phyloP scores from a whole-genome alignment of 176 grass and related monocot species.

The Lolium perenne region DNA sequence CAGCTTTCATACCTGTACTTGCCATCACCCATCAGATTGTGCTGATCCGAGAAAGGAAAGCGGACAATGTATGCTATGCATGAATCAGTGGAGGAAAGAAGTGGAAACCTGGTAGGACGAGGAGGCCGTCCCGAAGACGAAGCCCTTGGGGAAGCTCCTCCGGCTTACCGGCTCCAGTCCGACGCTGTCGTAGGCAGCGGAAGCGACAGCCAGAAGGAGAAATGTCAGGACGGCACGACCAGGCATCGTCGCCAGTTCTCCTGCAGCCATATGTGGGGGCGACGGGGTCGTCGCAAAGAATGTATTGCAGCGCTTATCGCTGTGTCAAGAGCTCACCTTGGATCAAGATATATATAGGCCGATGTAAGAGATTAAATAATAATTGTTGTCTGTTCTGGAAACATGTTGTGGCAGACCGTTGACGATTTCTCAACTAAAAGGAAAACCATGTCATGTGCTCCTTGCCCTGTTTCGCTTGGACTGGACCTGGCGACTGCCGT shows the following conservation, averaged over 20 bases:
- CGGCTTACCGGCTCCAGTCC: background rate
- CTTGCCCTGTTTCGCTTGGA: too few species aligned
- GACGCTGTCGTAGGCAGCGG: background rate
- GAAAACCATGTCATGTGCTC: too few species aligned
- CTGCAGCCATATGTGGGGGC: background rate
- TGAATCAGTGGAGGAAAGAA: background rate
- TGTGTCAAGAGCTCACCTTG: background rate
- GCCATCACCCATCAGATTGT: background rate
- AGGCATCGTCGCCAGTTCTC: background rate
- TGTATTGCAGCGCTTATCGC: background rate
- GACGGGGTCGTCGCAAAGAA: background rate
- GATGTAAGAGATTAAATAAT: background rate
- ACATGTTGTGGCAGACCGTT: too few species aligned
- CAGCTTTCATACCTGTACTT: background rate
- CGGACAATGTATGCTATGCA: background rate
- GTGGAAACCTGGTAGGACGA: slow-evolving; percentile 43
- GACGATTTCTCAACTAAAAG: too few species aligned
- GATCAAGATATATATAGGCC: background rate
- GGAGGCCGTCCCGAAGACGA: slow-evolving; percentile 43
- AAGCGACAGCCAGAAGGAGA: slow-evolving; percentile 20
- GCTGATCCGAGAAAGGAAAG: background rate
- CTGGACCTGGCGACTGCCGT: too few species aligned
- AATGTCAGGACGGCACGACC: slow-evolving; percentile 1
- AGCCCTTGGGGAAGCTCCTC: slow-evolving; percentile 32
- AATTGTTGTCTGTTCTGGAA: too few species aligned